A percentile compares a stretch with the other conserved stretches of the same genome.
phyloP scores from a whole-genome alignment of 2,329 filamentous ascomycete species.

The Hymenoscyphus fructigenus region DNA sequence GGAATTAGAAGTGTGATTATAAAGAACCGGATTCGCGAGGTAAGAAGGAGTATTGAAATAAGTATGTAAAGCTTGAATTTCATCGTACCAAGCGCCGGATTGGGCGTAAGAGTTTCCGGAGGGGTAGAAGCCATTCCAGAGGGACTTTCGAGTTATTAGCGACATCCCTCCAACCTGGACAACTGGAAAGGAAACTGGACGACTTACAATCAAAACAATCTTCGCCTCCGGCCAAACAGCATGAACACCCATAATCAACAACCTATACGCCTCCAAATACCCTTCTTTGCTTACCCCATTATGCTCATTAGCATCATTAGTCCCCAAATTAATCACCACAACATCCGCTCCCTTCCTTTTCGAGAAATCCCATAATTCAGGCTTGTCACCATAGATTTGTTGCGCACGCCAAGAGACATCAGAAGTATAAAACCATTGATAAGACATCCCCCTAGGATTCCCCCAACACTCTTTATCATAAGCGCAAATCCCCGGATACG shows the following conservation, averaged over 20 bases:
- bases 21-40: slow-evolving; percentile 41
- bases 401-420: slow-evolving; percentile 44
- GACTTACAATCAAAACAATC: slow-evolving; percentile 38
- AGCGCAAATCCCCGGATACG: slow-evolving; percentile 58
- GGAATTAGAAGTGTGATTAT: slow-evolving; percentile 42
- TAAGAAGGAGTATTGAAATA: slow-evolving; percentile 51
- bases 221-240: slow-evolving; percentile 47
- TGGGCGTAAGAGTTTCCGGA: slow-evolving; percentile 51
- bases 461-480: slow-evolving; percentile 57
- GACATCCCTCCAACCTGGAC: no score
- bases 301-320: slow-evolving; percentile 45
- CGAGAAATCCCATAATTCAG: slow-evolving; percentile 47
- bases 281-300: slow-evolving; percentile 42
- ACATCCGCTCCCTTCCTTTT: slow-evolving; percentile 45
- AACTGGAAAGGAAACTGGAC: no score
- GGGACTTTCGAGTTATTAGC: no score
- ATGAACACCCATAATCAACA: slow-evolving; percentile 48
- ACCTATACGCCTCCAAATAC: slow-evolving; percentile 44
- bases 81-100: slow-evolving; percentile 47
- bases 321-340: slow-evolving; percentile 48
- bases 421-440: slow-evolving; percentile 58
- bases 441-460: slow-evolving; percentile 47
- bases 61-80: slow-evolving; percentile 51
- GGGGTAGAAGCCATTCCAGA: slow-evolving; percentile 54
- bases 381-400: slow-evolving; percentile 38